These are phyloP conservation scores for Ceratobasidium sp. DNA, from an alignment of 1,284 basidiomycete species.

Conservation along the genomic window DNA sequence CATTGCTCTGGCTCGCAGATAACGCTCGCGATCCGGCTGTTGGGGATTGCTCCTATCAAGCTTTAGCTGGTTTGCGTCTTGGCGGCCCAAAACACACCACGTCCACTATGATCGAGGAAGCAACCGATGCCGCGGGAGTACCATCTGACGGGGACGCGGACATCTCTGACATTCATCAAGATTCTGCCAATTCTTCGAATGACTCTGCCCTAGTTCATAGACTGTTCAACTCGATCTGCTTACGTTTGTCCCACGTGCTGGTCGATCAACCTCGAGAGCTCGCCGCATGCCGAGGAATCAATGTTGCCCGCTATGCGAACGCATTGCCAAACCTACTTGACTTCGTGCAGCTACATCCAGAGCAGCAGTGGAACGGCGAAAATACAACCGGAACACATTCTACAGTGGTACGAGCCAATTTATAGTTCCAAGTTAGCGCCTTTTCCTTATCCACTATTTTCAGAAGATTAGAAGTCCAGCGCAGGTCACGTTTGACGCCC, in stretches of 20 bases:
- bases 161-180: too few relatives aligned
- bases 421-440: too few relatives aligned
- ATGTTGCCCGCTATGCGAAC: neutral
- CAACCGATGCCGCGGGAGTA: neutral
- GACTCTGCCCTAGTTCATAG: neutral
- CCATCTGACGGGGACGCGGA: neutral
- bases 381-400: too few relatives aligned
- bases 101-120: neutral
- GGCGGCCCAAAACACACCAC: neutral
- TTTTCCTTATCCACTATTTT: neutral
- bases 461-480: neutral
- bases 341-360: neutral
- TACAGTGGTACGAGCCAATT: too few relatives aligned
- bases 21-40: constrained; percentile 11
- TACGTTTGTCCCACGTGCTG: neutral
- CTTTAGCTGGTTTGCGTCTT: constrained; percentile 11
- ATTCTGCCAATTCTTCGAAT: too few relatives aligned
- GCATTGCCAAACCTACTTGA: neutral
- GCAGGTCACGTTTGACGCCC: neutral
- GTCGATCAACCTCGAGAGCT: neutral
- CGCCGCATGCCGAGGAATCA: constrained; percentile 5
- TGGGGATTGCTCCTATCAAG: constrained; percentile 12
- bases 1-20: neutral
- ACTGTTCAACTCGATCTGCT: neutral
- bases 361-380: too few relatives aligned